Conservation (phyloP, 2,329 filamentous ascomycete species). For the Herpotrichia juniperi region DNA sequence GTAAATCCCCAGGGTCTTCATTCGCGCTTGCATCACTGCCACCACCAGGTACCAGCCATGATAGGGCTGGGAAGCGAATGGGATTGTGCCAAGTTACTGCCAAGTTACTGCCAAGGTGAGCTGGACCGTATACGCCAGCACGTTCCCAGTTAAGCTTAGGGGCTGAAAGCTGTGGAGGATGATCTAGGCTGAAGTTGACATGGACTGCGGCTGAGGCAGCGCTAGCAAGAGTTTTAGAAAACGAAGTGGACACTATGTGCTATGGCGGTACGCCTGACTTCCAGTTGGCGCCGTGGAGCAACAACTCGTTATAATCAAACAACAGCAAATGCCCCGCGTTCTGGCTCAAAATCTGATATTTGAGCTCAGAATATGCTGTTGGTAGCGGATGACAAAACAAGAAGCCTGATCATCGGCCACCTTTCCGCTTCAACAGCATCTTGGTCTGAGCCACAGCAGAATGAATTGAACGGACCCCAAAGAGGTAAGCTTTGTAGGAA, state of each 20-base stretch:
- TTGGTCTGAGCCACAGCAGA: neutral
- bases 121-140: slow-evolving; percentile 10
- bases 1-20: slow-evolving; percentile 3
- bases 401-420: neutral
- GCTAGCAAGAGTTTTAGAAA: neutral
- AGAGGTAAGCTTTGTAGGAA: neutral
- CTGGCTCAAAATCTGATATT: too few species aligned
- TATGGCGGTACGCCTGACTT: neutral
- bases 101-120: slow-evolving; percentile 13
- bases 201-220: neutral
- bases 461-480: neutral
- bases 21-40: slow-evolving; percentile 14
- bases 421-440: neutral
- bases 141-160: slow-evolving; percentile 5
- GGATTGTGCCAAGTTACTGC: neutral
- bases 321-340: too few species aligned
- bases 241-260: neutral
- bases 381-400: neutral
- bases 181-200: neutral
- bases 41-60: slow-evolving; percentile 10
- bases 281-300: neutral
- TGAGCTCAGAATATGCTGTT: neutral
- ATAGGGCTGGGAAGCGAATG: slow-evolving; percentile 8
- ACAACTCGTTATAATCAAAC: too few species aligned
- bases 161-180: neutral